Conservation (phyloP, 352 stramenopile species). For the Phytophthora macrochlamydospora region DNA sequence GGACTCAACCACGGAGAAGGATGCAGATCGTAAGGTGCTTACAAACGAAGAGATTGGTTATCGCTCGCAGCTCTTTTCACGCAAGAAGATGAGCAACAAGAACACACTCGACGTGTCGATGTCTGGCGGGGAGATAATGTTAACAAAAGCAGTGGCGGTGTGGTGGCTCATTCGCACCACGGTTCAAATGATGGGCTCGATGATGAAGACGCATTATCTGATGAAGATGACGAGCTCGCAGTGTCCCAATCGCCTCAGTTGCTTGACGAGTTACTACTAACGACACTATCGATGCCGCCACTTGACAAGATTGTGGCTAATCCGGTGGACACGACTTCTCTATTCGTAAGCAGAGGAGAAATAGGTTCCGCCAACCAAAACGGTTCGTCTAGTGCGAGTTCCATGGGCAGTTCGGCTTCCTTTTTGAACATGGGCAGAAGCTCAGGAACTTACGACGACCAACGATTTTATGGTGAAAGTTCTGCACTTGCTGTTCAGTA, state of each 20-base stretch:
- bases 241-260: constrained; percentile 69
- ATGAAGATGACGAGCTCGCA: constrained; percentile 67
- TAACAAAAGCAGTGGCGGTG: not conserved
- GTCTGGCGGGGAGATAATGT: constrained; percentile 8
- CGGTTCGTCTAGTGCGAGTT: constrained; percentile 7
- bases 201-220: constrained; percentile 48
- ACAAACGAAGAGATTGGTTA: constrained; percentile 72
- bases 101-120: constrained; percentile 31
- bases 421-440: constrained; percentile 4
- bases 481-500: constrained; percentile 39
- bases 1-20: not conserved
- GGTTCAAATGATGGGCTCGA: constrained; percentile 18
- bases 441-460: constrained; percentile 20
- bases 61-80: constrained; percentile 62
- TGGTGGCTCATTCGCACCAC: constrained; percentile 2
- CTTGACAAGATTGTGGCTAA: constrained; percentile 33
- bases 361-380: not conserved
- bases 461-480: constrained; percentile 52
- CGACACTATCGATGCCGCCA: constrained; percentile 75
- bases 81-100: constrained; percentile 60
- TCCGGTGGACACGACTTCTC: not conserved
- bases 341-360: constrained; percentile 11
- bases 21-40: constrained; percentile 41
- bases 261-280: constrained; percentile 74
- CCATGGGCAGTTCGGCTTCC: constrained; percentile 3